These are phyloP conservation scores for Lentinus brumalis DNA, from an alignment of 768 basidiomycete genomes.

Conservation along the genomic window DNA sequence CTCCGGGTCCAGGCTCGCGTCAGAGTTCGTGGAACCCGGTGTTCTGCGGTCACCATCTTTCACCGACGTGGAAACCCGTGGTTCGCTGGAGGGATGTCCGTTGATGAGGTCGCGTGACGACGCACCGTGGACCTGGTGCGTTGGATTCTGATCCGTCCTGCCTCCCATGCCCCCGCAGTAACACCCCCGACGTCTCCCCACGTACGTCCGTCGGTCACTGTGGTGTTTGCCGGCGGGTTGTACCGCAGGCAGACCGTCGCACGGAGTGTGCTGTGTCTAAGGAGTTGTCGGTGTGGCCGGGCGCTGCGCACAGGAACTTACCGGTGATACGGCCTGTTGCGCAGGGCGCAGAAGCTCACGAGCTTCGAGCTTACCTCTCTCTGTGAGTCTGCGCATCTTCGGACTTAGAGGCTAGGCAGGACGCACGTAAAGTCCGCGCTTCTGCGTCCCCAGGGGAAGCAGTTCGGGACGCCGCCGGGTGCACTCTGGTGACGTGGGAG, in stretches of 20 bases:
- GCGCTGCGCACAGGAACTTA: no score
- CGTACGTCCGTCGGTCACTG: no score
- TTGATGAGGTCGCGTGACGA: neutral
- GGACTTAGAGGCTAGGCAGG: neutral
- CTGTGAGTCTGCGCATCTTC: neutral
- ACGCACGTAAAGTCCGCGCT: constrained; percentile 10
- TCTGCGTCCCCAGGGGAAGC: constrained; percentile 12
- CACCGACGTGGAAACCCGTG: neutral
- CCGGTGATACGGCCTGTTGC: no score
- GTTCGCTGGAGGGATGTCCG: neutral
- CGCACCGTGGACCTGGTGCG: neutral
- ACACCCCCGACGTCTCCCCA: no score
- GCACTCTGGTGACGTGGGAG: neutral
- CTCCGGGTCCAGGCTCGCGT: neutral
- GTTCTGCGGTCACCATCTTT: neutral
- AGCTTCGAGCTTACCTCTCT: neutral
- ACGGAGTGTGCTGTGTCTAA: no score
- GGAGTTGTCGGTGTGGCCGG: no score
- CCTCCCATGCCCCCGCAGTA: neutral
- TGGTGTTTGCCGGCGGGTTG: no score
- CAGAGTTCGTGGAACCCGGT: neutral
- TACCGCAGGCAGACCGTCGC: no score
- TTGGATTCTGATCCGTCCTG: neutral
- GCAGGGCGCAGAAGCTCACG: no score
- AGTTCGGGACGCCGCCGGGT: neutral